phyloP scores from a whole-genome alignment of 2,329 filamentous ascomycete genomes.

The Coniochaeta prunicola region DNA sequence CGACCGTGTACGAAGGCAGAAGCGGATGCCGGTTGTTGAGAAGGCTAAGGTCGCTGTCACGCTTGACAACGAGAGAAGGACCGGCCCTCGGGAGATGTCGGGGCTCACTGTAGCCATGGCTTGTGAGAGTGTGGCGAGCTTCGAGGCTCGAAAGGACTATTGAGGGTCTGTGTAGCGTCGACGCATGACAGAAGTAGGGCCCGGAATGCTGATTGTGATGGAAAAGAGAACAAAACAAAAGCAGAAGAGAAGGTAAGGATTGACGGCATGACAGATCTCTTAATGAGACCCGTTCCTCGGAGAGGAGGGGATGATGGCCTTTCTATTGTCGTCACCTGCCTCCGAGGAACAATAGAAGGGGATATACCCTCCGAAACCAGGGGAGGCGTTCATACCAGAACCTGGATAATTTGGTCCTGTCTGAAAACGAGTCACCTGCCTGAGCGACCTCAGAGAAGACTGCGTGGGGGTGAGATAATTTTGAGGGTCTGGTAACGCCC shows the following conservation, averaged over 20 bases:
- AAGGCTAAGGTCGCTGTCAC: slow-evolving; percentile 24
- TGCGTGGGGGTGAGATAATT: slow-evolving; percentile 1
- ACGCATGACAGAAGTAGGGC: background rate
- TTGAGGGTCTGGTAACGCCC: background rate
- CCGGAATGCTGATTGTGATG: background rate
- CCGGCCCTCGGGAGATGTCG: slow-evolving; percentile 24
- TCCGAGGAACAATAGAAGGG: background rate
- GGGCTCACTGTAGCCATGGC: slow-evolving; percentile 13
- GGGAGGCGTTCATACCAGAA: slow-evolving; percentile 14
- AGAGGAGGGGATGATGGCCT: background rate
- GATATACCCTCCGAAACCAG: slow-evolving; percentile 12
- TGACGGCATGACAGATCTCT: background rate
- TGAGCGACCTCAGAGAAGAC: slow-evolving; percentile 4
- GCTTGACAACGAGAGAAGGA: slow-evolving; percentile 27
- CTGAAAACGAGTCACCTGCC: background rate
- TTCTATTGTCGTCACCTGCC: slow-evolving; percentile 4
- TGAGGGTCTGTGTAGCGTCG: background rate
- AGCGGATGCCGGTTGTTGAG: slow-evolving; percentile 23
- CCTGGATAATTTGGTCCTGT: slow-evolving; percentile 8
- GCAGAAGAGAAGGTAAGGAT: background rate
- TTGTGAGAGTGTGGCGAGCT: background rate
- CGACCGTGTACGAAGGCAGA: slow-evolving; percentile 19
- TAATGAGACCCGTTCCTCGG: background rate
- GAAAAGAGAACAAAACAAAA: background rate
- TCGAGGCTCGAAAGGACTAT: background rate